Percentiles rank a stretch among this genome's conserved stretches.
Evolutionary conservation across 2,329 filamentous ascomycete species (phyloP).

Genomic region (Didymella arachidicola): DNA sequence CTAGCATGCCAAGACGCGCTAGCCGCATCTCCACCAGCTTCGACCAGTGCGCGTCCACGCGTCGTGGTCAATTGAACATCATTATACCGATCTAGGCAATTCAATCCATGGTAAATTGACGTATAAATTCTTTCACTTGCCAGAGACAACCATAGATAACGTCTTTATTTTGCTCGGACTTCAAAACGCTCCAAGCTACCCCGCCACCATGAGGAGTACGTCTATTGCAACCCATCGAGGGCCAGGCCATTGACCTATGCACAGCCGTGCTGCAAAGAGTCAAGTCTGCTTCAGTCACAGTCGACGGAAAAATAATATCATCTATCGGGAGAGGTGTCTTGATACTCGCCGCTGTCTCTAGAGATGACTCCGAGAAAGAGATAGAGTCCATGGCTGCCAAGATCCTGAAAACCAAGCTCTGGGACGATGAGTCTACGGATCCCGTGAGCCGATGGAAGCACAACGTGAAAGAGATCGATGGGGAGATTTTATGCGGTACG

Average conservation of each 20-base stretch:
- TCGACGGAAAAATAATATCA: conserved; percentile 88
- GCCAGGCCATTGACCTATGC: conserved; percentile 23
- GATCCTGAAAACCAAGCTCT: conserved; percentile 87
- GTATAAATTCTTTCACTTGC: conserved; percentile 1
- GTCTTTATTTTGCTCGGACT: too few species aligned
- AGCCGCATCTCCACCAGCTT: conserved; percentile 16
- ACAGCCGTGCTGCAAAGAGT: conserved; percentile 91
- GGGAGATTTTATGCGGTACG: conserved; percentile 93
- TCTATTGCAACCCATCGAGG: conserved; percentile 18
- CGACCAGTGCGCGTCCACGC: conserved; percentile 21
- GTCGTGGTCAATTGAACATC: conserved; percentile 8
- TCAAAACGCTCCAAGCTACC: conserved; percentile 12
- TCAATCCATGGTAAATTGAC: conserved; percentile 5
- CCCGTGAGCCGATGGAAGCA: conserved; percentile 76
- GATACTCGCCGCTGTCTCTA: conserved; percentile 89
- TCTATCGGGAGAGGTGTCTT: conserved; percentile 89
- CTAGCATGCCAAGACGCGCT: conserved; percentile 38
- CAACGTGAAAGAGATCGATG: conserved; percentile 84
- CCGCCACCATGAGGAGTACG: conserved; percentile 36
- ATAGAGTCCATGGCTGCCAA: conserved; percentile 83
- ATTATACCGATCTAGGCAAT: conserved; percentile 11
- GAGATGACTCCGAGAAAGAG: conserved; percentile 89
- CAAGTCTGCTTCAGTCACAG: conserved; percentile 92
- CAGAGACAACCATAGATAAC: neutral
- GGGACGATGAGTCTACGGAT: conserved; percentile 80